These are phyloP conservation scores for Chamaecrista fasciculata DNA, from an alignment of 306 rosid species.

Conservation along the genomic window DNA sequence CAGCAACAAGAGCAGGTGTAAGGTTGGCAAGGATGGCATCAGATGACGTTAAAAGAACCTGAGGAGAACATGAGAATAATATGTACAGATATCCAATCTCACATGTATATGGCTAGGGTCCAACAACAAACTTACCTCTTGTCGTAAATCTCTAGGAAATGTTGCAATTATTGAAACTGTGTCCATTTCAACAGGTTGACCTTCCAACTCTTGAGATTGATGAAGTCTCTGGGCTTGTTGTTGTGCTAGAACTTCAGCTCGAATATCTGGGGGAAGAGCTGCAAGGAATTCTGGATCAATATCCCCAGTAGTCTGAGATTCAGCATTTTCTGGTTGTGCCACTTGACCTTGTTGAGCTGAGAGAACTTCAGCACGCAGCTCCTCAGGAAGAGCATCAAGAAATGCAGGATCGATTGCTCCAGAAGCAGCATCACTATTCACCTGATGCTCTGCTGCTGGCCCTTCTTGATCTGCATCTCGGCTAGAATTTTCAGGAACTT, in stretches of 20 bases:
- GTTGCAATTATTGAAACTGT: constrained; percentile 99
- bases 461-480: constrained; percentile 88
- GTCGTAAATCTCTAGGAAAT: constrained; percentile 96
- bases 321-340: constrained; percentile 68
- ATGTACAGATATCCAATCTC: neutral
- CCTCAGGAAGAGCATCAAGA: constrained; percentile 98
- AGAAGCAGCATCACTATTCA: constrained; percentile 68
- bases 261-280: constrained; percentile 96
- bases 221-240: constrained; percentile 96
- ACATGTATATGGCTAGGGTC: neutral
- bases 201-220: constrained; percentile 97
- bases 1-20: constrained; percentile 99
- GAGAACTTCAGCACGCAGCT: constrained; percentile 95
- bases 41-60: constrained; percentile 96
- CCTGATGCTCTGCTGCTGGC: constrained; percentile 77
- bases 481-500: constrained; percentile 92
- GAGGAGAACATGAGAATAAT: constrained; percentile 19
- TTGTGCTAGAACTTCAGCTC: constrained; percentile 97
- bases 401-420: constrained; percentile 98
- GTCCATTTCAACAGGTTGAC: constrained; percentile 99
- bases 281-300: constrained; percentile 99
- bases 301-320: constrained; percentile 78
- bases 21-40: constrained; percentile 93
- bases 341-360: constrained; percentile 95
- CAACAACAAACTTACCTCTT: constrained; percentile 63